phyloP scores from a whole-genome alignment of 805 yeast genomes.

The Pichia phayaonensis region DNA sequence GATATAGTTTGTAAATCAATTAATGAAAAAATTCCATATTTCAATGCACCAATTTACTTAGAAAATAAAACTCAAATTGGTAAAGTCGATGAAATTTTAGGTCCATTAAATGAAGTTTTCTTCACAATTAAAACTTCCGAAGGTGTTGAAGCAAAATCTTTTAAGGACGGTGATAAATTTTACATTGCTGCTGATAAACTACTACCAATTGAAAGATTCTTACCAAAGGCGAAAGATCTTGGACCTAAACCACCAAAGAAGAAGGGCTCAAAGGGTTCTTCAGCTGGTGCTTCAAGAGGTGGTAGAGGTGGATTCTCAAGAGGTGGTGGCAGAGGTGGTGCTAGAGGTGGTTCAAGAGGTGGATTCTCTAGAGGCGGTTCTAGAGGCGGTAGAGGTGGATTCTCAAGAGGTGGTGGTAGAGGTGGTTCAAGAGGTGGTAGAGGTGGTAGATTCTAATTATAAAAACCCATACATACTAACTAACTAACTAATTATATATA shows the following conservation, averaged over 20 bases:
- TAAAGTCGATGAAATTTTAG: conserved; percentile 95
- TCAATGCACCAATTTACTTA: conserved; percentile 95
- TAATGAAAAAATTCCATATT: conserved; percentile 91
- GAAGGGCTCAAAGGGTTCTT: conserved; percentile 50
- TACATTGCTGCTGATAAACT: conserved; percentile 92
- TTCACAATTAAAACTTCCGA: conserved; percentile 95
- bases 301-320: conserved; percentile 37
- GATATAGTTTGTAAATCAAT: conserved; percentile 95
- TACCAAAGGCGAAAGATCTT: conserved; percentile 88
- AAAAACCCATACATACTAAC: background rate
- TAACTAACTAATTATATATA: background rate
- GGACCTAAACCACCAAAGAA: conserved; percentile 77
- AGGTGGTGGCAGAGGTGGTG: conserved; percentile 28
- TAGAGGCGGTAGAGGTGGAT: conserved; percentile 2
- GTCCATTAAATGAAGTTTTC: conserved; percentile 96
- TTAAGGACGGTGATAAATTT: conserved; percentile 93
- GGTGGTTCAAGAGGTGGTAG: background rate
- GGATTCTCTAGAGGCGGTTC: conserved; percentile 32
- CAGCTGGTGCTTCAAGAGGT: conserved; percentile 41
- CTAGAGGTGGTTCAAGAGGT: conserved; percentile 34
- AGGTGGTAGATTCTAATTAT: background rate
- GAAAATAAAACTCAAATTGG: conserved; percentile 96
- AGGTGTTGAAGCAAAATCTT: conserved; percentile 90
- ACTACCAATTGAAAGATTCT: conserved; percentile 90
- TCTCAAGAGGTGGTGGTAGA: background rate